Percentiles rank a stretch among this genome's conserved stretches.
These are phyloP conservation scores for Stemphylium beticola DNA, from an alignment of 2,329 filamentous ascomycete genomes.

Conservation along the genomic window DNA sequence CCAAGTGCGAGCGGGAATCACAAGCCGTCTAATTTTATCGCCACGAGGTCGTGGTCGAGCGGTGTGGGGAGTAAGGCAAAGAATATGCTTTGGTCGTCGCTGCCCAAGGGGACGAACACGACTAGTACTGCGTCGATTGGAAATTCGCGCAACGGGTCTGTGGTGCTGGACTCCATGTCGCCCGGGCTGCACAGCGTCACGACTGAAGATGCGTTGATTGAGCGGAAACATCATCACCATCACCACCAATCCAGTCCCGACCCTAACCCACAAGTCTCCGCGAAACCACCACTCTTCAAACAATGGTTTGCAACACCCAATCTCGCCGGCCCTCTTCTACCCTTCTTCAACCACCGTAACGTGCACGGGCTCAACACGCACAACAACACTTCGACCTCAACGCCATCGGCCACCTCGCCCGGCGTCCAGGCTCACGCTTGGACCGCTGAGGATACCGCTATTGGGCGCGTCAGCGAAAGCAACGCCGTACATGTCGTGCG, in stretches of 20 bases:
- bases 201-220: constrained; percentile 15
- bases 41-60: constrained; percentile 24
- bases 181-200: constrained; percentile 11
- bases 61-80: constrained; percentile 32
- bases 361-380: constrained; percentile 2
- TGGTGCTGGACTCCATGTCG: neutral
- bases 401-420: neutral
- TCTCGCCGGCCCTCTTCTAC: constrained; percentile 19
- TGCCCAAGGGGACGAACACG: too few relatives aligned
- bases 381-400: neutral
- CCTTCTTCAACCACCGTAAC: constrained; percentile 21
- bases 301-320: constrained; percentile 24
- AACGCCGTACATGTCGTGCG: constrained; percentile 33
- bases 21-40: constrained; percentile 24
- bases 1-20: constrained; percentile 19
- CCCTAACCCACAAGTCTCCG: neutral
- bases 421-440: constrained; percentile 33
- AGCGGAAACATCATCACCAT: neutral
- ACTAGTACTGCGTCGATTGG: constrained; percentile 11
- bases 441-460: constrained; percentile 21
- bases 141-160: constrained; percentile 21
- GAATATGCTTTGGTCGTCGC: constrained; percentile 26
- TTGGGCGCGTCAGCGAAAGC: constrained; percentile 3
- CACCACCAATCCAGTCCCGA: too few relatives aligned
- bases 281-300: constrained; percentile 22